phyloP scores from a whole-genome alignment of 805 yeast genomes.

The Candida stauntonica region DNA sequence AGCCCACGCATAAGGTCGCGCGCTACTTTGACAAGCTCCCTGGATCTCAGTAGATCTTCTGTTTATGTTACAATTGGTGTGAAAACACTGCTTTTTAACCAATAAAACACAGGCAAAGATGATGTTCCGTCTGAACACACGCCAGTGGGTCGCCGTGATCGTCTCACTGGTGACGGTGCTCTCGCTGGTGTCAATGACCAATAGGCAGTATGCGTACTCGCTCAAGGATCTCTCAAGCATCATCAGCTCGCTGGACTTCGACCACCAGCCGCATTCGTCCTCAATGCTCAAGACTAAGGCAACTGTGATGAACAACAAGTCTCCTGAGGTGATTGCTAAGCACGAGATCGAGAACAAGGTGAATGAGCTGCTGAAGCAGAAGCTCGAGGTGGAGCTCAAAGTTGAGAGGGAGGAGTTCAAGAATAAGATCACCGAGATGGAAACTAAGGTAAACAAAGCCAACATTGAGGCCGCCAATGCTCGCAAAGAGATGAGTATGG shows the following conservation, averaged over 20 bases:
- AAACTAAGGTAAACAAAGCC: slow-evolving; percentile 1
- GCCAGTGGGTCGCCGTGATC: slow-evolving; percentile 9
- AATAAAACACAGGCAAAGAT: too few relatives aligned
- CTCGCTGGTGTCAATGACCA: slow-evolving; percentile 2
- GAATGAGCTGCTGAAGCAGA: slow-evolving; percentile 18
- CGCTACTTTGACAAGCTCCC: too few relatives aligned
- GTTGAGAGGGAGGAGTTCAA: slow-evolving; percentile 12
- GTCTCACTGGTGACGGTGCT: slow-evolving; percentile 4
- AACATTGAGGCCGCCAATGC: slow-evolving; percentile 1
- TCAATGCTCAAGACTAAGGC: slow-evolving; percentile 4
- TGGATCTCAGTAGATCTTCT: too few relatives aligned
- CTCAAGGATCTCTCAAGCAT: slow-evolving; percentile 8
- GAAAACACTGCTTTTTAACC: background rate
- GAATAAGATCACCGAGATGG: slow-evolving; percentile 1
- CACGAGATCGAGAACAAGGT: slow-evolving; percentile 19
- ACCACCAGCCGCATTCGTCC: background rate
- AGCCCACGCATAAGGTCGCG: too few relatives aligned
- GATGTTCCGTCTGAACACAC: slow-evolving; percentile 10
- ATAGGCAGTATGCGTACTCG: slow-evolving; percentile 7
- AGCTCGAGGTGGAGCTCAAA: slow-evolving; percentile 14
- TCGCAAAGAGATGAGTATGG: slow-evolving; percentile 1
- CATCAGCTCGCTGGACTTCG: slow-evolving; percentile 12
- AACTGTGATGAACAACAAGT: slow-evolving; percentile 12
- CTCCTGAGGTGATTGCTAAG: slow-evolving; percentile 14
- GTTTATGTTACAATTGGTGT: too few relatives aligned